Evolutionary conservation across 768 basidiomycete genomes (phyloP).

Genomic region (Cystofilobasidium macerans): DNA sequence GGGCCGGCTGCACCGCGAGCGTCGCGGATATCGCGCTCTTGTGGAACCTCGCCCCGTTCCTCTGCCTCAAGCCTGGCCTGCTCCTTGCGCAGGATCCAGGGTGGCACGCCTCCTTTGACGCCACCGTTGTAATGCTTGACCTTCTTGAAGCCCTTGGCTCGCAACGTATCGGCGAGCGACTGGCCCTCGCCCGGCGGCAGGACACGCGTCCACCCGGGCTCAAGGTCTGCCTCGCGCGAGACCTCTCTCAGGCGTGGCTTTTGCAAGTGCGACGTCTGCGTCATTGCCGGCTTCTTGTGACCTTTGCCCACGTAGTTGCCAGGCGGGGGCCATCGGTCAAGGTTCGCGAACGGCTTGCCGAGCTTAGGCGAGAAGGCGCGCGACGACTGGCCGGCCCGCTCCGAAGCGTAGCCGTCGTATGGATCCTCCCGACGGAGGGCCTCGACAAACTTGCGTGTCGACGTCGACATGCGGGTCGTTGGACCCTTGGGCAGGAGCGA

Average conservation of each 20-base stretch:
- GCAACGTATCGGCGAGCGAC: not conserved
- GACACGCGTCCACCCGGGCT: not conserved
- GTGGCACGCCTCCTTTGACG: not conserved
- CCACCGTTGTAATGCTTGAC: not conserved
- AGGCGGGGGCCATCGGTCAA: not conserved
- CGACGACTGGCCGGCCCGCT: not conserved
- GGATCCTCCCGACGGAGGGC: not conserved
- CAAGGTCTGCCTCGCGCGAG: not conserved
- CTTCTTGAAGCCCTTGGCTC: conserved; percentile 4
- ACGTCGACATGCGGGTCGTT: not conserved
- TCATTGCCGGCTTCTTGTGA: not conserved
- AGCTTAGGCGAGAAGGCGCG: not conserved
- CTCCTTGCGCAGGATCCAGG: not conserved
- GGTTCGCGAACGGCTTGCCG: not conserved
- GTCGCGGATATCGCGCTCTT: not conserved
- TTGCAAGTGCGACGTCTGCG: not conserved
- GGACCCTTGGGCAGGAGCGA: not conserved
- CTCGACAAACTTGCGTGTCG: not conserved
- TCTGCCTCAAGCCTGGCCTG: not conserved
- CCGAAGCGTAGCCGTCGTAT: not conserved
- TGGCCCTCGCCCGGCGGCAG: not conserved
- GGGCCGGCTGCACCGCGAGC: not conserved
- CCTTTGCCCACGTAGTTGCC: not conserved
- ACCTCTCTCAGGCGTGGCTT: not conserved
- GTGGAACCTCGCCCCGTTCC: not conserved